Percentiles rank a stretch among this genome's conserved stretches.
These are phyloP conservation scores for Solanum peruvianum DNA, from an alignment of 257 asterid species.

Conservation along the genomic window DNA sequence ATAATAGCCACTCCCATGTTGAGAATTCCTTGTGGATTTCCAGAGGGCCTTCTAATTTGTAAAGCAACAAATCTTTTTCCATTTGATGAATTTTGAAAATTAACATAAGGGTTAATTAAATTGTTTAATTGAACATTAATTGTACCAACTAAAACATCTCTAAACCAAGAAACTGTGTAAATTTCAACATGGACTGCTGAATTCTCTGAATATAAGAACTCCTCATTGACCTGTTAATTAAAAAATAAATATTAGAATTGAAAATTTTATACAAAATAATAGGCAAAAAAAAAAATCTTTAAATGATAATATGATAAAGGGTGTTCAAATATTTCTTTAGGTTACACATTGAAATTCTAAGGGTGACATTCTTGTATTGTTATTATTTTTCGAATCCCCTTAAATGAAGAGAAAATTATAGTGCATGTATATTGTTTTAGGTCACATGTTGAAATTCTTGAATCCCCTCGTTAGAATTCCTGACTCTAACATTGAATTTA, in stretches of 20 bases:
- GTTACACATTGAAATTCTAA: not conserved
- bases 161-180: constrained; percentile 19
- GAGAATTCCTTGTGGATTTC: constrained; percentile 64
- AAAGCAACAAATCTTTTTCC: constrained; percentile 43
- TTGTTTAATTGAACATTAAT: constrained; percentile 10
- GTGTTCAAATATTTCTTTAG: not conserved
- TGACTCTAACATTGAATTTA: not conserved
- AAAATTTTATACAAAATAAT: not conserved
- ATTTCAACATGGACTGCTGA: constrained; percentile 22
- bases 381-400: not conserved
- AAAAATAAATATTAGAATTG: too few relatives aligned
- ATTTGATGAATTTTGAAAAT: not conserved
- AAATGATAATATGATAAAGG: not conserved
- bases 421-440: not conserved
- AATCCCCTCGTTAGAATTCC: not conserved
- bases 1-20: constrained; percentile 52
- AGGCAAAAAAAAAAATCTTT: not conserved
- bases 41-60: constrained; percentile 58
- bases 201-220: constrained; percentile 27
- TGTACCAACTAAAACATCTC: constrained; percentile 17
- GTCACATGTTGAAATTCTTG: not conserved
- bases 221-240: constrained; percentile 26
- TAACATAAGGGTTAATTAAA: not conserved
- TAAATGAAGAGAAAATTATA: not conserved
- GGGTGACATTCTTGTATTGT: not conserved